A percentile compares a stretch with the other conserved stretches of the same genome.
Evolutionary conservation across 805 yeast genomes (phyloP).

Genomic region (Saccharomycopsis malanga): DNA sequence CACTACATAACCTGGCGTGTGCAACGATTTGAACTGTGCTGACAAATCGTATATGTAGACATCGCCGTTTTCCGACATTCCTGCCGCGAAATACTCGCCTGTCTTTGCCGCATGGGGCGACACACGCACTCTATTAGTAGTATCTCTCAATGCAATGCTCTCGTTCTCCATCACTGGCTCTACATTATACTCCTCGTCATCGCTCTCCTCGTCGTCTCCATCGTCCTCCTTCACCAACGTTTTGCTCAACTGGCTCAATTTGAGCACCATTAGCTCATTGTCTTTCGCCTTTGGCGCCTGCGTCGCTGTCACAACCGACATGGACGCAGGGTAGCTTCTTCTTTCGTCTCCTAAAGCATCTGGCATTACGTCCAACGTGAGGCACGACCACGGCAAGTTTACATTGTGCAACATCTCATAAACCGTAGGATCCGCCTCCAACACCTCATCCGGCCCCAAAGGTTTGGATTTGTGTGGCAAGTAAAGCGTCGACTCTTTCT

Average conservation of each 20-base stretch:
- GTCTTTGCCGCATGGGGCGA: slow-evolving; percentile 69
- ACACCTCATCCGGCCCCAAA: slow-evolving; percentile 88
- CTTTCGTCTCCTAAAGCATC: slow-evolving; percentile 84
- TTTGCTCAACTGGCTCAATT: slow-evolving; percentile 72
- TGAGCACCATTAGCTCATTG: slow-evolving; percentile 80
- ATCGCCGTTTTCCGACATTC: slow-evolving; percentile 87
- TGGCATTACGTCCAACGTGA: slow-evolving; percentile 83
- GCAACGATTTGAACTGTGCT: slow-evolving; percentile 75
- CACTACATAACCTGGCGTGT: slow-evolving; percentile 77
- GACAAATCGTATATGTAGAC: slow-evolving; percentile 77
- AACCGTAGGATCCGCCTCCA: slow-evolving; percentile 94
- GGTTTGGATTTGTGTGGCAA: slow-evolving; percentile 87
- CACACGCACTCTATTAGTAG: slow-evolving; percentile 84
- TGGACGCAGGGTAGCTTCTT: slow-evolving; percentile 80
- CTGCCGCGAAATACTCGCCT: slow-evolving; percentile 80
- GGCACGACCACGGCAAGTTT: slow-evolving; percentile 94
- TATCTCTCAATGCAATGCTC: slow-evolving; percentile 64
- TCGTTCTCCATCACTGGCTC: slow-evolving; percentile 89
- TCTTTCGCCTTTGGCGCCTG: slow-evolving; percentile 86
- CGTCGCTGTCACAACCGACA: slow-evolving; percentile 84
- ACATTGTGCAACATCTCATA: slow-evolving; percentile 95
- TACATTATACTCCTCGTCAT: slow-evolving; percentile 54
- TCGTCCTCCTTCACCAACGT: slow-evolving; percentile 82
- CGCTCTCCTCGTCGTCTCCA: slow-evolving; percentile 67
- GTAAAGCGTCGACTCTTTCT: slow-evolving; percentile 46